phyloP scores from a whole-genome alignment of 805 yeast genomes.

The Candida odintsovae region DNA sequence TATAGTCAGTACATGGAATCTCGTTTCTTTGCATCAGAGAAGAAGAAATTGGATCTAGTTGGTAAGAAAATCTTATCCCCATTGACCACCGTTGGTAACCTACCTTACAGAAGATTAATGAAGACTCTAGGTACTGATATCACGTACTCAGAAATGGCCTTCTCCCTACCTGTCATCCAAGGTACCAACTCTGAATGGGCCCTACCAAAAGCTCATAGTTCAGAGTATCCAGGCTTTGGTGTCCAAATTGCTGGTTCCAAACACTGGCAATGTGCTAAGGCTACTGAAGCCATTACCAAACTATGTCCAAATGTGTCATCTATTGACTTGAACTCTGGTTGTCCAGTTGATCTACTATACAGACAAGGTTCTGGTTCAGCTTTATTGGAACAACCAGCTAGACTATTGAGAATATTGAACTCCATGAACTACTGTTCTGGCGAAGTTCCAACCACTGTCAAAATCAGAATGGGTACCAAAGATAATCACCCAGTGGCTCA shows the following conservation, averaged over 20 bases:
- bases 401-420: constrained; percentile 68
- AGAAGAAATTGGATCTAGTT: constrained; percentile 61
- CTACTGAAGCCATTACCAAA: constrained; percentile 70
- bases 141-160: constrained; percentile 95
- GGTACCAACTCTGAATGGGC: constrained; percentile 98
- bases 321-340: constrained; percentile 89
- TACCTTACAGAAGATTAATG: constrained; percentile 93
- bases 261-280: constrained; percentile 90
- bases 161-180: constrained; percentile 76
- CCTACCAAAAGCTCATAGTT: constrained; percentile 76
- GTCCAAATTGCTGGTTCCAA: constrained; percentile 89
- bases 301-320: constrained; percentile 65
- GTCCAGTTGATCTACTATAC: constrained; percentile 94
- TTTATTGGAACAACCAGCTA: constrained; percentile 81
- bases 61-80: constrained; percentile 90
- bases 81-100: constrained; percentile 93
- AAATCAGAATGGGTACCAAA: constrained; percentile 85
- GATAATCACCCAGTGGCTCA: constrained; percentile 89
- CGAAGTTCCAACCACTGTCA: constrained; percentile 88
- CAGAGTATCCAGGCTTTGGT: constrained; percentile 86
- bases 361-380: constrained; percentile 96
- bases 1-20: constrained; percentile 64
- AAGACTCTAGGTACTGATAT: constrained; percentile 84
- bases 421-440: constrained; percentile 87
- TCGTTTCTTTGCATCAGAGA: constrained; percentile 73